These are phyloP conservation scores for Bruguiera parviflora DNA, from an alignment of 345 rosid genomes.

Conservation along the genomic window DNA sequence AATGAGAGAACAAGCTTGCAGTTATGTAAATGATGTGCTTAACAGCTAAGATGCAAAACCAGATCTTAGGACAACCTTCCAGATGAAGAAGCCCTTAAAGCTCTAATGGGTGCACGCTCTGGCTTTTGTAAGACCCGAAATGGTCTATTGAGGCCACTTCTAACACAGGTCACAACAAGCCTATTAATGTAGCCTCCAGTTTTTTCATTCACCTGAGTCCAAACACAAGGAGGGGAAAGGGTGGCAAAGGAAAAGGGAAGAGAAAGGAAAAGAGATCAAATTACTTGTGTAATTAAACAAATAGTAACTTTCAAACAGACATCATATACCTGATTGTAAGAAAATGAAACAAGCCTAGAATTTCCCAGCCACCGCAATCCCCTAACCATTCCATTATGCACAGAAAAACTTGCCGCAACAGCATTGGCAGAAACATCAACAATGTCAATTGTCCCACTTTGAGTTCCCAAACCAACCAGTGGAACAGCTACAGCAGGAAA, in stretches of 20 bases:
- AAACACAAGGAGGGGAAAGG: not conserved
- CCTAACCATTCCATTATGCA: slow-evolving; percentile 69
- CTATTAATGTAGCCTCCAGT: slow-evolving; percentile 85
- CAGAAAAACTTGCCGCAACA: slow-evolving; percentile 77
- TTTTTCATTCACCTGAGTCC: slow-evolving; percentile 78
- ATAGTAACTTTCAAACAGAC: not conserved
- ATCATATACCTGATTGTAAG: slow-evolving; percentile 61
- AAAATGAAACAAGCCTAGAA: slow-evolving; percentile 92
- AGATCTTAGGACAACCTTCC: slow-evolving; percentile 60
- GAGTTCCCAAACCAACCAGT: slow-evolving; percentile 97
- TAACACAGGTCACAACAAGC: slow-evolving; percentile 85
- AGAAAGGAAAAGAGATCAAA: slow-evolving; percentile 1
- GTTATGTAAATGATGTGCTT: not conserved
- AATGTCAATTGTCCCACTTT: slow-evolving; percentile 78
- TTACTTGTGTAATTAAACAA: not conserved
- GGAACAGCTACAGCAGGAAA: slow-evolving; percentile 93
- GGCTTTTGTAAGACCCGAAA: slow-evolving; percentile 94
- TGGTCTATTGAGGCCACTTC: slow-evolving; percentile 90
- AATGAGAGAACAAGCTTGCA: not conserved
- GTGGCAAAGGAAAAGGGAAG: not conserved
- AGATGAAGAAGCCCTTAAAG: slow-evolving; percentile 92
- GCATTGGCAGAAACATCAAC: slow-evolving; percentile 94
- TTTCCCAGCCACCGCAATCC: slow-evolving; percentile 98
- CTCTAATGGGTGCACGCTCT: slow-evolving; percentile 93
- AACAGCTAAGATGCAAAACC: slow-evolving; percentile 12